Evolutionary conservation across 495 filamentous ascomycete genomes (phyloP).

Genomic region (Neurospora sp.): DNA sequence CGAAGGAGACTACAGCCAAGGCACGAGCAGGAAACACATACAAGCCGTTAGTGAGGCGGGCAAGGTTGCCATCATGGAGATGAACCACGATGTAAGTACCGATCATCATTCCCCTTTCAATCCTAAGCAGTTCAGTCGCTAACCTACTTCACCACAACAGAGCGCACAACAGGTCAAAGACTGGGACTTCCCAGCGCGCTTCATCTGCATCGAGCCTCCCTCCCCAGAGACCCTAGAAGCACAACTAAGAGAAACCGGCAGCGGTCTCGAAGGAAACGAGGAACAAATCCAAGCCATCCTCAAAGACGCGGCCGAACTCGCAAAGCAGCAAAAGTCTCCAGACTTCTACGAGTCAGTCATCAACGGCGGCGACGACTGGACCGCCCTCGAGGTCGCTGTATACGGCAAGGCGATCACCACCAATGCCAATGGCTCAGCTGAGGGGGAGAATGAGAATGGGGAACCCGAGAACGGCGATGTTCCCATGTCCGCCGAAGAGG

Average conservation of each 20-base stretch:
- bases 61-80: constrained; percentile 44
- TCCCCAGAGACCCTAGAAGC: constrained; percentile 51
- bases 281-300: constrained; percentile 52
- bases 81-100: constrained; percentile 40
- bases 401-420: not conserved
- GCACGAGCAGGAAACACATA: constrained; percentile 35
- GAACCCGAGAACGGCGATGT: not conserved
- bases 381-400: not conserved
- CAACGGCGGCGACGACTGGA: constrained; percentile 61
- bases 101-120: not conserved
- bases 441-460: not conserved
- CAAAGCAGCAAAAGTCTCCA: constrained; percentile 51
- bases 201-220: constrained; percentile 64
- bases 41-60: constrained; percentile 35
- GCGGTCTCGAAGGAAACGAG: constrained; percentile 33
- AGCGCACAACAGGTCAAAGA: constrained; percentile 64
- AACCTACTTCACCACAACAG: constrained; percentile 29
- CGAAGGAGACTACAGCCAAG: constrained; percentile 31
- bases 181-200: constrained; percentile 56
- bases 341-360: constrained; percentile 58
- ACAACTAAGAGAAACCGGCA: constrained; percentile 46
- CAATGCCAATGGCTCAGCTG: not conserved
- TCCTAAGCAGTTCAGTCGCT: not conserved
- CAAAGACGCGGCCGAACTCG: constrained; percentile 51
- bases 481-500: not conserved